Evolutionary conservation across 2,329 filamentous ascomycete species (phyloP).

Genomic region (Hymenoscyphus infarciens): DNA sequence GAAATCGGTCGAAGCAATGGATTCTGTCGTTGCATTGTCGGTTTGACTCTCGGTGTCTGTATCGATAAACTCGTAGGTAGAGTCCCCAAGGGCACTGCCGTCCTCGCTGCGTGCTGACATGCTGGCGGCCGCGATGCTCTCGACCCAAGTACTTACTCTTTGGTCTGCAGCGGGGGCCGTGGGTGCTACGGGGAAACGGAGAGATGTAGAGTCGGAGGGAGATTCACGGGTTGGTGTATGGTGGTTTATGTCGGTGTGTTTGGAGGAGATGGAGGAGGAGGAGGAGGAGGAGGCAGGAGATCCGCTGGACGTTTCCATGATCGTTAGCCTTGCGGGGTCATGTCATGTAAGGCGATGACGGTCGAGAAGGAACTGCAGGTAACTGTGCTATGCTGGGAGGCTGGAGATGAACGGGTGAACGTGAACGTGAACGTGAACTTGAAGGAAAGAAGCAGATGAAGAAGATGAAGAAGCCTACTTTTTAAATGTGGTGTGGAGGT

Average conservation of each 20-base stretch:
- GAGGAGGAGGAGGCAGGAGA: conserved; percentile 15
- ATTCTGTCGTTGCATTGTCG: conserved; percentile 34
- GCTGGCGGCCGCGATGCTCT: conserved; percentile 24
- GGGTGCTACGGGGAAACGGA: conserved; percentile 26
- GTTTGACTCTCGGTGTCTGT: conserved; percentile 36
- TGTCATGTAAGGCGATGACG: conserved; percentile 19
- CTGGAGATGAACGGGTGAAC: conserved; percentile 12
- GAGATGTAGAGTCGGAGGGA: conserved; percentile 16
- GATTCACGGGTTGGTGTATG: conserved; percentile 8
- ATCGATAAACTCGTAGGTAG: conserved; percentile 37
- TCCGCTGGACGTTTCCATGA: conserved; percentile 31
- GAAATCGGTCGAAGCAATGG: conserved; percentile 36
- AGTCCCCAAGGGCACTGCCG: conserved; percentile 33
- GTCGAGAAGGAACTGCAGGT: conserved; percentile 4
- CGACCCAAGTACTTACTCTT: conserved; percentile 32
- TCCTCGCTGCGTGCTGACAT: conserved; percentile 34
- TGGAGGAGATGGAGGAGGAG: background rate
- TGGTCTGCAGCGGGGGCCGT: conserved; percentile 26
- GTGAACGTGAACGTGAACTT: conserved; percentile 2
- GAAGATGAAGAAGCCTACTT: conserved; percentile 17
- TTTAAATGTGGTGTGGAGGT: conserved; percentile 1
- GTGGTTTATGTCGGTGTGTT: conserved; percentile 8
- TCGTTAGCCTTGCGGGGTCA: conserved; percentile 32
- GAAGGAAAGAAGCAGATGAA: conserved; percentile 11
- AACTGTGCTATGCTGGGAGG: conserved; percentile 11